Evolutionary conservation across 2,329 filamentous ascomycete genomes (phyloP), one percentile per base, ranked within the genome.

Genomic region (Chrysoporthe puriensis): DNA sequence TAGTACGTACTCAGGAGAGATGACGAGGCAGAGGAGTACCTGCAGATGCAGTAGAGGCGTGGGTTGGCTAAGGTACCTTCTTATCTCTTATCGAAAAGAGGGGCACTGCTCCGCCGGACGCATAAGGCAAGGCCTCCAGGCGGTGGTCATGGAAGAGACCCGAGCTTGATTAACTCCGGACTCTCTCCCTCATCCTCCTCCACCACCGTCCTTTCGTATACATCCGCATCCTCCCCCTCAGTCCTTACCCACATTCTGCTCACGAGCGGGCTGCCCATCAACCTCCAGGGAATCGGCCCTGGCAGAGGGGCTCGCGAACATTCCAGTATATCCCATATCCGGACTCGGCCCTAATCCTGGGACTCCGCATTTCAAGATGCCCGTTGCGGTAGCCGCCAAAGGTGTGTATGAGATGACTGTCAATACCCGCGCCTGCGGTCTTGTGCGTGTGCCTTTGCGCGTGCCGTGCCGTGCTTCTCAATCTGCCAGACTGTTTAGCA

Each of bases 341-440:
- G 36, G 13, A 11, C 61, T 50, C 5, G 34, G 34, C 3, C 16
- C 13, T 13, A 34, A 34, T 16, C 13, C 50, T 32, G 50, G 58
- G 58, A 60, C 3, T 26, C 44, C 32, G 18, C 44, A 48, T 54
- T 42, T 68, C 66, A 74, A 70, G 48, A 80, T 80, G 79, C 77
- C 79, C 69, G 64, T 78, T 50, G 76, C 78, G 57, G 61, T 80
- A 68, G 74, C 73, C 62, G 78, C 77, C 70, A 79, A 80, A 74
- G 78, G 79, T 80, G 70, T 75, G 78, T 69, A 63, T 32, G 40
- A 60, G 57, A 62, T 64, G 58, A 43, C 40, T 64, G 57, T 40
- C 54, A 44, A 36, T 43, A 58, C 62, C 26, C 44, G 21, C 62
- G 32, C 11, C 34, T 48, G 14, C 21, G 34, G 63, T 40, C 18